Evolutionary conservation across 192 early-diverging fungal species (phyloP), one percentile per base, ranked within the genome.

Genomic region (Rhizophagus sp.): DNA sequence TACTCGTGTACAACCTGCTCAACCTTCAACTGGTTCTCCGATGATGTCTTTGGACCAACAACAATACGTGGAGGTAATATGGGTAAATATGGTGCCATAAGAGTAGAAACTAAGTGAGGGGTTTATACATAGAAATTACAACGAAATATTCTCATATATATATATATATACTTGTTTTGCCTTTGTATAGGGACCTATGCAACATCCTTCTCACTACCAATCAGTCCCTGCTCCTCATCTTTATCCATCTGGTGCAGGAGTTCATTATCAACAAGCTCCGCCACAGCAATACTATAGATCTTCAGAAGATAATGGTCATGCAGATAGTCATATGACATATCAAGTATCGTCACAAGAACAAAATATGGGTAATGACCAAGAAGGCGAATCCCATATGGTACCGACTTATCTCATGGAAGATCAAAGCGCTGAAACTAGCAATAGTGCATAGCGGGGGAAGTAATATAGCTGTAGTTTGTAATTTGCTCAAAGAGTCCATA

Each of bases 21-120:
- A 27, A 67, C 44, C n/a, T 17, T 30, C 41, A 57, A 30, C 22
- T 24, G 63, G 36, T 27, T 49, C 63, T 17, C 64, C 64, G 5
- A 75, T 75, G n/a, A 49, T 78, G 36, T 22, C 76, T 9, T 62
- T 78, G 9, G 76, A 78, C 1, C 76, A 64, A 50, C 76, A 78
- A 67, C 76, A 78, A 67, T 78, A 78, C 36, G 76, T 78, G 62
- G 76, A 78, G 64, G 76, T 78, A 68, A 75, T 75, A 75, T 75
- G 74, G 74, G 74, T 75, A 75, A 75, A 62, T 75, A 75, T 71
- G 65, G 65, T 11, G 65, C 24, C 65, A 34, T 12, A 67, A 67
- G 33, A 34, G 30, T 30, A 71, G 69, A 44, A 47, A 62, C 13
- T 33, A 49, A 36, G 24, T 57, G 57, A 12, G 61, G 25, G 25